Percentiles rank a stretch among this genome's conserved stretches.
Evolutionary conservation across 495 filamentous ascomycete species (phyloP).

Genomic region (Astrothelium subdiscretum): DNA sequence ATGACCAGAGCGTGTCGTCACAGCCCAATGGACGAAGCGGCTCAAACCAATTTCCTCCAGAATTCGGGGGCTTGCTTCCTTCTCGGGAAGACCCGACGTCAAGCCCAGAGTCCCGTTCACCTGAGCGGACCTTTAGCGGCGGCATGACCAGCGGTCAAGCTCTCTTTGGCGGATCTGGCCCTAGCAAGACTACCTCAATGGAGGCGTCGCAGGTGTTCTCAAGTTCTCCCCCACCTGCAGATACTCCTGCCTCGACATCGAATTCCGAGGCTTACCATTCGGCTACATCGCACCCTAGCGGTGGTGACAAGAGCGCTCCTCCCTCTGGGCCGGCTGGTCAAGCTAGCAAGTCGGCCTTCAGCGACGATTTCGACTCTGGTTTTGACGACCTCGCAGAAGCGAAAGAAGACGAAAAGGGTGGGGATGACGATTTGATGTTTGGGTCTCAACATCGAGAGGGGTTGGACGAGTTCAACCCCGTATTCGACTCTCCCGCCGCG

Average conservation of each 20-base stretch:
- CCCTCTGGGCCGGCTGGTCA: slow-evolving; percentile 18
- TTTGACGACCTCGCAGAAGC: slow-evolving; percentile 84
- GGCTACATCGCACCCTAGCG: slow-evolving; percentile 21
- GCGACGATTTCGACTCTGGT: slow-evolving; percentile 68
- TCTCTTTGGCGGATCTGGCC: slow-evolving; percentile 19
- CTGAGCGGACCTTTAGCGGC: slow-evolving; percentile 20
- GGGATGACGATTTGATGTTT: slow-evolving; percentile 43
- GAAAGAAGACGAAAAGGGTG: slow-evolving; percentile 72
- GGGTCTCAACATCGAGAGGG: slow-evolving; percentile 29
- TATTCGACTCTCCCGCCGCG: slow-evolving; percentile 42
- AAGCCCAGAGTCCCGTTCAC: slow-evolving; percentile 16
- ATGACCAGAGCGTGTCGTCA: slow-evolving; percentile 39
- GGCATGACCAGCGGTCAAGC: slow-evolving; percentile 15
- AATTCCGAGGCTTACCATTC: slow-evolving; percentile 28
- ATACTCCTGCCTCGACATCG: slow-evolving; percentile 15
- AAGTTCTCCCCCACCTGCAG: slow-evolving; percentile 14
- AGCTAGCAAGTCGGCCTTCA: slow-evolving; percentile 34
- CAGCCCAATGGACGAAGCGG: slow-evolving; percentile 22
- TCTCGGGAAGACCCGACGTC: slow-evolving; percentile 50
- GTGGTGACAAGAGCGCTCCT: slow-evolving; percentile 17
- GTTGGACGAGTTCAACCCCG: slow-evolving; percentile 58
- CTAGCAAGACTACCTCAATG: slow-evolving; percentile 9
- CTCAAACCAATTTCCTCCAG: slow-evolving; percentile 41
- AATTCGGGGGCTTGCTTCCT: slow-evolving; percentile 56
- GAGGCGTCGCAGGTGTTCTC: slow-evolving; percentile 7